Evolutionary conservation across 2,329 filamentous ascomycete genomes (phyloP).

Genomic region (Stagonosporopsis rhizophila): DNA sequence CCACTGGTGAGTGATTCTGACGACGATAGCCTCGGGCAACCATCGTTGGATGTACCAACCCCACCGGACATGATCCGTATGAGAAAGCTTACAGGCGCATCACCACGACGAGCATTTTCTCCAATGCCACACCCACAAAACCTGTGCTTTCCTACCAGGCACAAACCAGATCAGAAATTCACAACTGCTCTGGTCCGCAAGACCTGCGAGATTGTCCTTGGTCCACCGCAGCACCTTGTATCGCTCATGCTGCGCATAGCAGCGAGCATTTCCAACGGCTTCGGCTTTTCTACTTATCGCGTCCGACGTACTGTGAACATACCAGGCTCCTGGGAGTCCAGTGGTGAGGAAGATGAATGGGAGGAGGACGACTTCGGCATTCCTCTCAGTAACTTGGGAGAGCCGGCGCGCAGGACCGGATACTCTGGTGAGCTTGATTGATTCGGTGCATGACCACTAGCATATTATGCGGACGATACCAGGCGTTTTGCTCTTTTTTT

Average conservation of each 20-base stretch:
- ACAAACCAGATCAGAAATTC: conserved; percentile 46
- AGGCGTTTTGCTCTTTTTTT: conserved; percentile 27
- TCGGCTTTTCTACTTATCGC: conserved; percentile 45
- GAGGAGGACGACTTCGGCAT: conserved; percentile 67
- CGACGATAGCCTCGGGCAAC: conserved; percentile 52
- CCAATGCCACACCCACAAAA: conserved; percentile 73
- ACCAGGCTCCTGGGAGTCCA: conserved; percentile 65
- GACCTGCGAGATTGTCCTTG: conserved; percentile 77
- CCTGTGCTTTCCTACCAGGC: conserved; percentile 63
- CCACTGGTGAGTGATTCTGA: conserved; percentile 54
- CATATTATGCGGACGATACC: conserved; percentile 27
- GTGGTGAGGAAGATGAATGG: conserved; percentile 61
- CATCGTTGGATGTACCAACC: conserved; percentile 49
- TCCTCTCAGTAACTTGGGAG: conserved; percentile 48
- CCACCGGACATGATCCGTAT: conserved; percentile 49
- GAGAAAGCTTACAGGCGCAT: conserved; percentile 59
- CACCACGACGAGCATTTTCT: conserved; percentile 66
- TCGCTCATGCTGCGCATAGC: conserved; percentile 82
- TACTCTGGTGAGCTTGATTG: conserved; percentile 39
- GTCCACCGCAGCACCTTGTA: conserved; percentile 81
- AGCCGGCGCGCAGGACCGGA: conserved; percentile 30
- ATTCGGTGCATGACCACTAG: conserved; percentile 21
- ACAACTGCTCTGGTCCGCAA: conserved; percentile 73
- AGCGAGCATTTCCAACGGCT: conserved; percentile 69
- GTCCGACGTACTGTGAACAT: conserved; percentile 42